Evolutionary conservation across 2,329 filamentous ascomycete species (phyloP).

Genomic region (Aspergillus tubingensis): DNA sequence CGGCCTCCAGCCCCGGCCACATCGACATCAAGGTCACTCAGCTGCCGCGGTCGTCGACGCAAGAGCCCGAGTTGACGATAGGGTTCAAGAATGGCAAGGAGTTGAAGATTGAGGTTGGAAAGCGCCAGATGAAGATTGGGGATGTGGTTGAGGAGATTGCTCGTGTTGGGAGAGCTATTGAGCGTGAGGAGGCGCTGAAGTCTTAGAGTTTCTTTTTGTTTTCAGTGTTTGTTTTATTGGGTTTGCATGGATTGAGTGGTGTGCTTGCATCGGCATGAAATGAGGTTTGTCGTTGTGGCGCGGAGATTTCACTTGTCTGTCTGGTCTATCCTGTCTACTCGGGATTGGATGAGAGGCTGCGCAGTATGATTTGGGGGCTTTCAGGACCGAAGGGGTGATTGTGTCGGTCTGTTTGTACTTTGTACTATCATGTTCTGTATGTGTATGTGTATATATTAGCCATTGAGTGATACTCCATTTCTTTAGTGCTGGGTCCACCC

Average conservation of each 20-base stretch:
- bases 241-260: not conserved
- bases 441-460: constrained; percentile 11
- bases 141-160: constrained; percentile 87
- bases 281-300: too few relatives aligned
- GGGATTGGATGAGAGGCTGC: too few relatives aligned
- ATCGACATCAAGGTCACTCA: constrained; percentile 79
- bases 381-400: too few relatives aligned
- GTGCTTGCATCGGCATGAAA: not conserved
- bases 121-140: constrained; percentile 77
- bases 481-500: not conserved
- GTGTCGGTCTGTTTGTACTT: not conserved
- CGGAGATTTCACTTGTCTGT: too few relatives aligned
- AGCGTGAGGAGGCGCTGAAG: constrained; percentile 78
- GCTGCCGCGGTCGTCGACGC: constrained; percentile 68
- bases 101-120: constrained; percentile 77
- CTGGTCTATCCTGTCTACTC: too few relatives aligned
- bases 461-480: constrained; percentile 1
- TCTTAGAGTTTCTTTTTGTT: constrained; percentile 32
- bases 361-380: too few relatives aligned
- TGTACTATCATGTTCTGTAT: constrained; percentile 9
- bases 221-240: constrained; percentile 24
- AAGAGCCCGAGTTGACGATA: constrained; percentile 69
- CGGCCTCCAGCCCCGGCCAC: constrained; percentile 71
- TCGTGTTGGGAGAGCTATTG: constrained; percentile 78
- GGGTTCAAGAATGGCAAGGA: constrained; percentile 98